Percentiles rank a stretch among this genome's conserved stretches.
Evolutionary conservation across 2,329 filamentous ascomycete genomes (phyloP).

Genomic region (Alternaria sp.): DNA sequence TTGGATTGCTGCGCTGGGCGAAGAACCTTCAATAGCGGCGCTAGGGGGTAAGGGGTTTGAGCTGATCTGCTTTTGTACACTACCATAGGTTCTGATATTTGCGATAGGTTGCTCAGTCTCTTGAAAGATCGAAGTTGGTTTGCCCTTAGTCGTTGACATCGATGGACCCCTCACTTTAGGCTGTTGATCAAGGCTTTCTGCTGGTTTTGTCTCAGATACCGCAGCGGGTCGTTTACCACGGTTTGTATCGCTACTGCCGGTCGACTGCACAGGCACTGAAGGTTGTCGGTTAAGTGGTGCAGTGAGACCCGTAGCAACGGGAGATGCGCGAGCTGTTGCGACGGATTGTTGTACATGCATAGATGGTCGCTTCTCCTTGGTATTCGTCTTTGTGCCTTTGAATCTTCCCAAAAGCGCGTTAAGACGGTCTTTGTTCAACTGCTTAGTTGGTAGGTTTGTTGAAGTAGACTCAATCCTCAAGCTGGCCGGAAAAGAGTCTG

Average conservation of each 20-base stretch:
- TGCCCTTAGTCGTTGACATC: background rate
- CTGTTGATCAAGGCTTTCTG: background rate
- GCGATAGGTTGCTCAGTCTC: background rate
- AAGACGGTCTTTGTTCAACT: constrained; percentile 7
- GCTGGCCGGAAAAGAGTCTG: background rate
- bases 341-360: background rate
- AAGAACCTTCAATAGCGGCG: background rate
- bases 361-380: background rate
- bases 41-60: background rate
- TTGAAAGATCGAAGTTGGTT: background rate
- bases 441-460: background rate
- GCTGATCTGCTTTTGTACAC: background rate
- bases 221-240: background rate
- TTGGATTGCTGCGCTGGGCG: background rate
- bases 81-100: background rate
- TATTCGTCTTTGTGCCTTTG: background rate
- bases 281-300: background rate
- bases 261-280: background rate
- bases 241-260: background rate
- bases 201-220: background rate
- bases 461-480: background rate
- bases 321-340: background rate
- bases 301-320: background rate
- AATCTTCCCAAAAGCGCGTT: constrained; percentile 3
- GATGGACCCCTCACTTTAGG: background rate